Evolutionary conservation across 2,329 filamentous ascomycete species (phyloP).

Genomic region (Epichloe elymi): DNA sequence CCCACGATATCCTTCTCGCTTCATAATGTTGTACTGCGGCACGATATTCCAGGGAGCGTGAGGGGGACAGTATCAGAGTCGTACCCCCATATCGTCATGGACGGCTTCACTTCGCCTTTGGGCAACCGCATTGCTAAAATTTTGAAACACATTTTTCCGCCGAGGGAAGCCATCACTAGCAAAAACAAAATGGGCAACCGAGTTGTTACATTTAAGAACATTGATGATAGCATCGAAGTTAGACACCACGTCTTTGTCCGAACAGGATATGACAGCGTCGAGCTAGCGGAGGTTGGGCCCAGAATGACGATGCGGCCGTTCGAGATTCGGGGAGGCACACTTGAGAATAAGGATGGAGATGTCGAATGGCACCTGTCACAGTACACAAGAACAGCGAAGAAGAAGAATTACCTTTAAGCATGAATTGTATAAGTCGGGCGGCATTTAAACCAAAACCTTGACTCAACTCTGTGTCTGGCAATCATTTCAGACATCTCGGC

Average conservation of each 20-base stretch:
- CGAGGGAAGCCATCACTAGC: conserved; percentile 59
- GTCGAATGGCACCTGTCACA: conserved; percentile 94
- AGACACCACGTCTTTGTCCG: conserved; percentile 75
- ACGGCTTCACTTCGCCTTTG: conserved; percentile 73
- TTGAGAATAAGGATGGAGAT: conserved; percentile 91
- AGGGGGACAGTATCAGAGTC: conserved; percentile 82
- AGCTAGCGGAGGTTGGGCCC: conserved; percentile 79
- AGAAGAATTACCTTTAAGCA: conserved; percentile 49
- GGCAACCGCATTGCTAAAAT: conserved; percentile 79
- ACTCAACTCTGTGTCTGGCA: neutral
- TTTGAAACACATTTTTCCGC: conserved; percentile 87
- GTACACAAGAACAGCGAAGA: conserved; percentile 83
- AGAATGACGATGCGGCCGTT: conserved; percentile 96
- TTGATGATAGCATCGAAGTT: conserved; percentile 87
- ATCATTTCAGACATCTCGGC: neutral
- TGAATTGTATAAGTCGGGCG: neutral
- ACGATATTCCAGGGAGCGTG: conserved; percentile 80
- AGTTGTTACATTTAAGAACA: conserved; percentile 88
- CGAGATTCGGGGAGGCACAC: conserved; percentile 75
- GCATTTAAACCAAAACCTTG: neutral
- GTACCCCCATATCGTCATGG: conserved; percentile 91
- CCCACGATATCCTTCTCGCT: conserved; percentile 70
- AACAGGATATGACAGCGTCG: conserved; percentile 80
- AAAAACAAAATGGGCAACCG: conserved; percentile 71
- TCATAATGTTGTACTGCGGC: conserved; percentile 83